Evolutionary conservation across 331 rosid species (phyloP).

Genomic region (Telfairia occidentalis): DNA sequence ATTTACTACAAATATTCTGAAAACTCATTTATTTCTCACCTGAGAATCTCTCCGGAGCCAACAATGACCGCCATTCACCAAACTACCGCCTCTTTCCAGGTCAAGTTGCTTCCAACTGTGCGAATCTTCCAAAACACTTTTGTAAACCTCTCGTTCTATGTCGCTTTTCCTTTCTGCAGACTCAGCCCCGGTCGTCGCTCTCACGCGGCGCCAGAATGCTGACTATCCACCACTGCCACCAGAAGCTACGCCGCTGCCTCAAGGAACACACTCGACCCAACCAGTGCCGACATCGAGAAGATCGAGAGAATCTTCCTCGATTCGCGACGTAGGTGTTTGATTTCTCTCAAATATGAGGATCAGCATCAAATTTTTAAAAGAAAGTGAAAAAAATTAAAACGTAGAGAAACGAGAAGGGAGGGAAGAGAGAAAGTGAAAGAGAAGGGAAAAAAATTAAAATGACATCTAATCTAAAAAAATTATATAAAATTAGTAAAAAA

Average conservation of each 20-base stretch:
- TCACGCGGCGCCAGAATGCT: constrained; percentile 35
- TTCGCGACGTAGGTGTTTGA: constrained; percentile 16
- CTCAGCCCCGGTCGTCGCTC: constrained; percentile 33
- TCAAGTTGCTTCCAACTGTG: constrained; percentile 26
- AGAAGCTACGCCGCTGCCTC: constrained; percentile 48
- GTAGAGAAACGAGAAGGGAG: too few relatives aligned
- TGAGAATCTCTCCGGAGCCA: background rate
- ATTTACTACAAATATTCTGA: background rate
- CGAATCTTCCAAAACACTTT: constrained; percentile 27
- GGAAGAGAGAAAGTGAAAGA: too few relatives aligned
- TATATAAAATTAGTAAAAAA: too few relatives aligned
- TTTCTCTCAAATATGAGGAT: constrained; percentile 49
- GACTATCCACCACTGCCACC: constrained; percentile 38
- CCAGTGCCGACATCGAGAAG: constrained; percentile 56
- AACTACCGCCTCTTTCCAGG: constrained; percentile 43
- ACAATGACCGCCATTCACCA: constrained; percentile 68
- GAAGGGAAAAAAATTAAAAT: too few relatives aligned
- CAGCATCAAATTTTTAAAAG: too few relatives aligned
- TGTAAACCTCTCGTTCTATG: constrained; percentile 41
- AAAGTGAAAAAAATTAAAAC: too few relatives aligned
- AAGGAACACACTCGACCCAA: constrained; percentile 58
- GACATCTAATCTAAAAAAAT: too few relatives aligned
- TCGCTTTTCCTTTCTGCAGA: constrained; percentile 35
- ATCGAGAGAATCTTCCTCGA: constrained; percentile 52
- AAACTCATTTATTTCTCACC: background rate